Percentiles rank a stretch among this genome's conserved stretches.
phyloP scores from a whole-genome alignment of 2,329 filamentous ascomycete species.

The Neofusicoccum ribis region DNA sequence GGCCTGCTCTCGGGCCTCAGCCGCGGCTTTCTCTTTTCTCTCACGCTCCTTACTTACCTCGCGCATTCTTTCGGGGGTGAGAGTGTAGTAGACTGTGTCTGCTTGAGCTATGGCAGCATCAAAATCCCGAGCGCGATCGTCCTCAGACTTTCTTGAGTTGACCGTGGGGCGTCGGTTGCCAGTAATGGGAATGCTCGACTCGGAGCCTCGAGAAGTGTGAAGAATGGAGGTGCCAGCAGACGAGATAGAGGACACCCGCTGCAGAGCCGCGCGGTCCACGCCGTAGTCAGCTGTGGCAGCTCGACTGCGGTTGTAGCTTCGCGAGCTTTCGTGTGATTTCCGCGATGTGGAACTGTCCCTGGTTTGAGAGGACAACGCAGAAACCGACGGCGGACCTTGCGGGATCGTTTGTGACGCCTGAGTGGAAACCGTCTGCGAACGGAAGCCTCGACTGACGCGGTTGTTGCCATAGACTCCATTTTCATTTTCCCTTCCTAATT shows the following conservation, averaged over 20 bases:
- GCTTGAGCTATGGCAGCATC: slow-evolving; percentile 48
- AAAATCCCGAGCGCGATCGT: slow-evolving; percentile 46
- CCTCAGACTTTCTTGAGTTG: slow-evolving; percentile 38
- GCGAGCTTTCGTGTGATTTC: slow-evolving; percentile 5
- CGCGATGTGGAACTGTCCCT: slow-evolving; percentile 6
- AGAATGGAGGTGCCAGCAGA: slow-evolving; percentile 34
- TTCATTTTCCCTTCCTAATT: neutral
- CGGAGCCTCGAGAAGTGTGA: slow-evolving; percentile 36
- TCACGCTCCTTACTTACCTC: slow-evolving; percentile 38
- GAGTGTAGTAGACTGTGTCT: slow-evolving; percentile 52
- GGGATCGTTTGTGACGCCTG: slow-evolving; percentile 4
- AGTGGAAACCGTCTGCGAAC: slow-evolving; percentile 11
- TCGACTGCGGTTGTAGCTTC: neutral
- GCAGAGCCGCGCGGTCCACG: slow-evolving; percentile 32
- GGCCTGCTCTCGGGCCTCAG: slow-evolving; percentile 7
- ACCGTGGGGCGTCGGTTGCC: slow-evolving; percentile 17
- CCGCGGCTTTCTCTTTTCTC: neutral
- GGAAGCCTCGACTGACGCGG: neutral
- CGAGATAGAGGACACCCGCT: slow-evolving; percentile 37
- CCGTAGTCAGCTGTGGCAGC: slow-evolving; percentile 25
- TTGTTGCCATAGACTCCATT: neutral
- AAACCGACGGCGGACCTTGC: slow-evolving; percentile 2
- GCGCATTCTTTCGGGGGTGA: slow-evolving; percentile 50
- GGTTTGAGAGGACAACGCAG: slow-evolving; percentile 7
- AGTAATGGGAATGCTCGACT: slow-evolving; percentile 27